Evolutionary conservation across 192 early-diverging fungal species (phyloP), one percentile per base, ranked within the genome.

Genomic region (Chytriomyces sp.): DNA sequence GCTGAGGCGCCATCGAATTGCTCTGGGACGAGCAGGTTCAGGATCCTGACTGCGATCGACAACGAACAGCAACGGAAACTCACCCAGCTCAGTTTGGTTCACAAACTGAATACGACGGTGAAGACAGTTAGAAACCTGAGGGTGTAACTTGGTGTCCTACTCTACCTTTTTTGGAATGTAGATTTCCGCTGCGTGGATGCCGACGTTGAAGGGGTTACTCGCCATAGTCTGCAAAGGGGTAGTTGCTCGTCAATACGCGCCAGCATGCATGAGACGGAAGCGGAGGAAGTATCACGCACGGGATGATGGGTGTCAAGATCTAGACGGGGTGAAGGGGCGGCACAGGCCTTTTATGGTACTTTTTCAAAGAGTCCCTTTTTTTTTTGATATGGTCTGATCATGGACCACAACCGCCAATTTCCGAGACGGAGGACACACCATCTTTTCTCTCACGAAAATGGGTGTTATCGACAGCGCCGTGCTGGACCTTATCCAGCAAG

Each of bases 1-100:
- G 91, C 80, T 28, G 93, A 93, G 49, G 94, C 97, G 37, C 91
- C 90, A 80, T 99, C 96, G 82, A 91, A 91, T 81, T 89, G 75
- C 80, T 99, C 95, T 76, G 86, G 77, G 33, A 8, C 5, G 62
- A 17, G 3, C 28, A 63, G 2, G 61, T 19, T 37, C 14, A 17
- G 19, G 61, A 2, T 63, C 26, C 57, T 59, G 26, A 28, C 22
- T 14, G 28, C 12, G 56, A 12, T 2, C 17, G 12, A 56, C 32
- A 8, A 22, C 17, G 17, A 17, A 37, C 39, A 55, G 30, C 19
- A 57, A 59, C 30, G 32, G 19, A 5, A 22, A 65, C 72, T 68
- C 36, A 72, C 72, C 77, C 36, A 87, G 75, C 55, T 77, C 84
- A 17, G 64, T 44, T 58, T 86, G 84, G 66, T 82, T 81, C 12